Base-by-base conservation (phyloP, 1,139 yeast species). In the Candida tunisiensis region DNA sequence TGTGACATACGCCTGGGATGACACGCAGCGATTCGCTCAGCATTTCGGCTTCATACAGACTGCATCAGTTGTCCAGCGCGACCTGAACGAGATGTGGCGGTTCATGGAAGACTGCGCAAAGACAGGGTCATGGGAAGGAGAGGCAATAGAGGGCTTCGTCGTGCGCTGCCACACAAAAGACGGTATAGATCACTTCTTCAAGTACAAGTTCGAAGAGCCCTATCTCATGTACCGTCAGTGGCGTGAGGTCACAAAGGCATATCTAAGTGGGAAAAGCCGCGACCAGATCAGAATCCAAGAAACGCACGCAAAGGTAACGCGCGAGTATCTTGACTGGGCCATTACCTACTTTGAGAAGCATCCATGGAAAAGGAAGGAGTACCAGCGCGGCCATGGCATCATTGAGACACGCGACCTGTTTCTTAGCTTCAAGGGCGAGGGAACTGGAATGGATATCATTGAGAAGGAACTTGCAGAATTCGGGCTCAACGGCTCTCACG, bases 131-230 rank as follows among this genome's bases (percentile, higher is more conserved):
- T 83, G 72, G 54, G 53, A 75, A 1, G 71, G 64, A 2, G 55
- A 60, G 24, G 95, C 82, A 39, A 65, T 80, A 5, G 99, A 91
- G 53, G 99, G 99, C 0, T 91, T 88, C 54, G 99, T 91, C 2
- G 60, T 91, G 5, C 60, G 98, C 28, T 69, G 88, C 39, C 53
- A 57, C 27, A 33, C 37, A 10, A 38, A 31, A 10, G 39, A 36
- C 13, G 32, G 32, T 11, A 48, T 45, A 9, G 75, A 71, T 34
- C 82, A 65, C 42, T 82, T 91, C 51, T 91, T 83, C 66, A 91
- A 91, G 53, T 88, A 61, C 56, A 91, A 91, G 50, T 88, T 91
- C 47, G 93, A 83, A 39, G 94, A 91, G 51, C 98, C 98, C 0
- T 91, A 91, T 43, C 55, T 82, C 28, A 64, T 91, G 60, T 91